Percentiles rank a stretch among this genome's conserved stretches.
Evolutionary conservation across 2,329 filamentous ascomycete species (phyloP).

Genomic region (Aspergillus nomiae): DNA sequence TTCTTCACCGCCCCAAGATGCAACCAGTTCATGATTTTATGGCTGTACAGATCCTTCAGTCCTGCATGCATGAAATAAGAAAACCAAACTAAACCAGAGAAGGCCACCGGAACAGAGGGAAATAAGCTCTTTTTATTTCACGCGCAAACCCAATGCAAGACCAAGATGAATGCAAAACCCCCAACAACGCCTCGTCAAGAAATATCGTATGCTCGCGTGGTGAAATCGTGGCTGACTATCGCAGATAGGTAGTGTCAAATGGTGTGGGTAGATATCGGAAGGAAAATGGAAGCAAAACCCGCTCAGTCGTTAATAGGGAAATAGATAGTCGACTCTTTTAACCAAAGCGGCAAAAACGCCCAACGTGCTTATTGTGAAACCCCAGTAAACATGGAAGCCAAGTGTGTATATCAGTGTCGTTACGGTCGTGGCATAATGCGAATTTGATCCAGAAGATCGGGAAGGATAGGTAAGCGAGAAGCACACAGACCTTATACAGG

Average conservation of each 20-base stretch:
- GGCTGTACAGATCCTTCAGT: conserved; percentile 1
- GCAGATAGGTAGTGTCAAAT: conserved; percentile 5
- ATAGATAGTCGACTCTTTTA: conserved; percentile 7
- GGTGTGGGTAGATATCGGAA: background rate
- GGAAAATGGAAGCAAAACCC: conserved; percentile 4
- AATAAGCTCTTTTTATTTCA: conserved; percentile 2
- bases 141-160: conserved; percentile 9
- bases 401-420: conserved; percentile 7
- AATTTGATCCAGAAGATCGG: background rate
- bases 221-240: conserved; percentile 6
- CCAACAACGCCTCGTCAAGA: conserved; percentile 14
- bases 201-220: conserved; percentile 13
- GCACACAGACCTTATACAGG: background rate
- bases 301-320: conserved; percentile 18
- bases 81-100: background rate
- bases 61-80: conserved; percentile 1
- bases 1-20: background rate
- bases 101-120: background rate
- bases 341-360: conserved; percentile 11
- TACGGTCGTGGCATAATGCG: conserved; percentile 11
- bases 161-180: conserved; percentile 10
- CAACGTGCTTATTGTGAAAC: conserved; percentile 21
- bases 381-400: conserved; percentile 7
- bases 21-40: background rate
- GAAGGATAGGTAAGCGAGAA: background rate